Percentiles rank a stretch among this genome's conserved stretches.
phyloP scores from a whole-genome alignment of 2,329 filamentous ascomycete genomes.

The Aspergillus glaucus region DNA sequence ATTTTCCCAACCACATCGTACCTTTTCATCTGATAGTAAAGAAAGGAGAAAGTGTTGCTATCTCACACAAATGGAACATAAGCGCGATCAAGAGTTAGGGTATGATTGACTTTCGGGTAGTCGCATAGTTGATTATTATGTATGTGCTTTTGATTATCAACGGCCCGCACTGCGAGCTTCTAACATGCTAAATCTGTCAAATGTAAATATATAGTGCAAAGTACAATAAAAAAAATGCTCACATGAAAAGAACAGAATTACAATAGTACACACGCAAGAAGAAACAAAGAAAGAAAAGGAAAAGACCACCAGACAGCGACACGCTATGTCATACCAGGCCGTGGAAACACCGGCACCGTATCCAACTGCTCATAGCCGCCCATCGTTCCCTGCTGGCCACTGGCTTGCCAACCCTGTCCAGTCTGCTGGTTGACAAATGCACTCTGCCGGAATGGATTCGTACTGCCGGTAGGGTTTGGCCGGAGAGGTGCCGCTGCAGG shows the following conservation, averaged over 20 bases:
- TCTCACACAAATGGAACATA: no score
- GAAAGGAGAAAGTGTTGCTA: no score
- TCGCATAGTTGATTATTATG: no score
- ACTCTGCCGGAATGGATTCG: constrained; percentile 90
- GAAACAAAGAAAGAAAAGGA: background rate
- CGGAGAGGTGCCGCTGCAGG: constrained; percentile 46
- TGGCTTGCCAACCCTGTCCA: constrained; percentile 80
- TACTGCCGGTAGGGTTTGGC: constrained; percentile 77
- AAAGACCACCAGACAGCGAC: background rate
- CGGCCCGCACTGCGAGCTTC: background rate
- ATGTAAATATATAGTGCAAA: background rate
- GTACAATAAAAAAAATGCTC: background rate
- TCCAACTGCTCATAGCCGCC: constrained; percentile 67
- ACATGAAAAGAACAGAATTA: background rate
- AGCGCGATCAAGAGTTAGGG: no score
- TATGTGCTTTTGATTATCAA: background rate
- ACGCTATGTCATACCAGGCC: constrained; percentile 52
- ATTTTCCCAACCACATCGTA: no score
- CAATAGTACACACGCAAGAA: background rate
- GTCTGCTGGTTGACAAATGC: constrained; percentile 85
- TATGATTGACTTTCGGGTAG: no score
- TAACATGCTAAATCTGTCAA: background rate
- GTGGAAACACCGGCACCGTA: constrained; percentile 78
- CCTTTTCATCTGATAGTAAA: no score
- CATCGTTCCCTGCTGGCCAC: constrained; percentile 66